These are phyloP conservation scores for Trichophyton simii DNA, from an alignment of 2,329 filamentous ascomycete genomes.

Conservation along the genomic window DNA sequence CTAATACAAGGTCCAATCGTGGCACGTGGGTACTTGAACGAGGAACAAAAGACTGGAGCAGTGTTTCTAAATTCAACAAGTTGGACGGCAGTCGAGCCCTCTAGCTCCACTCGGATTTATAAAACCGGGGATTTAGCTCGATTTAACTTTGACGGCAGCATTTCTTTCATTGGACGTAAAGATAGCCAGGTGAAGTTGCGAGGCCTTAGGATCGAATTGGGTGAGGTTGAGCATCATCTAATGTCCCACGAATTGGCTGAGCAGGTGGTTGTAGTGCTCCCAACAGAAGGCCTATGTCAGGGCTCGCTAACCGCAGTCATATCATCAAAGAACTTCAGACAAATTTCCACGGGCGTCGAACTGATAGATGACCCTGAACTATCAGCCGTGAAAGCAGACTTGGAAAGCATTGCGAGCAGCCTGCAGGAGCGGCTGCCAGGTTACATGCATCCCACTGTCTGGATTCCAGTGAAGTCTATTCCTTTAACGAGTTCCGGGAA, in stretches of 20 bases:
- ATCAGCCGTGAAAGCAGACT: background rate
- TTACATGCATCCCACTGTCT: slow-evolving; percentile 11
- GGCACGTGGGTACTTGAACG: slow-evolving; percentile 26
- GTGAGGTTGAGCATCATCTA: slow-evolving; percentile 64
- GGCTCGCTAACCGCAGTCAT: background rate
- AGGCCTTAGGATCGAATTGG: slow-evolving; percentile 71
- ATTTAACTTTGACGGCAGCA: slow-evolving; percentile 50
- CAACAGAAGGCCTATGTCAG: background rate
- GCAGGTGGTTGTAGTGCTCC: slow-evolving; percentile 7
- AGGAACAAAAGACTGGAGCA: slow-evolving; percentile 12
- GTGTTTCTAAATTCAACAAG: slow-evolving; percentile 15
- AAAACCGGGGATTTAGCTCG: slow-evolving; percentile 73
- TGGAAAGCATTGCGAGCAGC: slow-evolving; percentile 22
- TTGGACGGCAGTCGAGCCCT: slow-evolving; percentile 7
- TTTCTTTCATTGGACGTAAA: slow-evolving; percentile 73
- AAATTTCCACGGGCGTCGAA: slow-evolving; percentile 4
- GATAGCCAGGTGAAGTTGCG: slow-evolving; percentile 70
- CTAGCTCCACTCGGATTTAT: slow-evolving; percentile 46
- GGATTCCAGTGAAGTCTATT: slow-evolving; percentile 9
- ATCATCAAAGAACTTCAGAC: slow-evolving; percentile 8
- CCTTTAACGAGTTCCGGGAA: slow-evolving; percentile 11
- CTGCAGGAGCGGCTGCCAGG: slow-evolving; percentile 25
- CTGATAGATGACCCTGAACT: background rate
- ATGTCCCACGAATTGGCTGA: slow-evolving; percentile 5
- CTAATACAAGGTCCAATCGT: slow-evolving; percentile 29